Conservation (phyloP, 495 filamentous ascomycete species). For the Trichoderma reesei region DNA sequence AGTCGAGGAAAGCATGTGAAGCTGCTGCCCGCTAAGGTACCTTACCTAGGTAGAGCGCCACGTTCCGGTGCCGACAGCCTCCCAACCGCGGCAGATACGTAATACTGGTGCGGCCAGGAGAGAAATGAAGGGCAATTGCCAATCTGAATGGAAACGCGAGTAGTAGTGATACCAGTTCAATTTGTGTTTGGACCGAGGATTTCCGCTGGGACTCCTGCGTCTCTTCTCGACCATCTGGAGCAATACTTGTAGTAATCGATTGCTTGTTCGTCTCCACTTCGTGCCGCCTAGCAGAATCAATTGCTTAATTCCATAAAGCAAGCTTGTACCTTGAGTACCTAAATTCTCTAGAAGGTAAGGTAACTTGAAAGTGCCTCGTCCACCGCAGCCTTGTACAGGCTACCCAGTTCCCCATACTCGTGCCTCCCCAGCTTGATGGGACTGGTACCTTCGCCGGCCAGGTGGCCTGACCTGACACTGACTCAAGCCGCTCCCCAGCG, state of each 20-base stretch:
- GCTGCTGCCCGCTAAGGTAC: not conserved
- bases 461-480: slow-evolving; percentile 7
- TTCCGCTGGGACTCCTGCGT: no score
- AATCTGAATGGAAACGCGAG: not conserved
- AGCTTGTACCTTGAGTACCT: not conserved
- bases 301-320: not conserved
- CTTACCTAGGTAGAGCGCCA: not conserved
- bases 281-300: no score
- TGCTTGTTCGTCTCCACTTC: no score
- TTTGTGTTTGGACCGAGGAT: no score
- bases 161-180: no score
- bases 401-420: not conserved
- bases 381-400: no score
- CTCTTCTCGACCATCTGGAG: no score
- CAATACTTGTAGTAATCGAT: not conserved
- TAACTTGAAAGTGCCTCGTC: no score
- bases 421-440: not conserved
- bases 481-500: not conserved
- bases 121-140: not conserved
- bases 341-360: not conserved
- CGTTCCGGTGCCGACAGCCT: not conserved
- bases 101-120: not conserved
- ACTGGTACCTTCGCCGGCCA: not conserved
- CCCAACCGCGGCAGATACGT: not conserved
- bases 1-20: not conserved